These are phyloP conservation scores for Colletotrichum sp. DNA, from an alignment of 2,329 filamentous ascomycete species.

Conservation along the genomic window DNA sequence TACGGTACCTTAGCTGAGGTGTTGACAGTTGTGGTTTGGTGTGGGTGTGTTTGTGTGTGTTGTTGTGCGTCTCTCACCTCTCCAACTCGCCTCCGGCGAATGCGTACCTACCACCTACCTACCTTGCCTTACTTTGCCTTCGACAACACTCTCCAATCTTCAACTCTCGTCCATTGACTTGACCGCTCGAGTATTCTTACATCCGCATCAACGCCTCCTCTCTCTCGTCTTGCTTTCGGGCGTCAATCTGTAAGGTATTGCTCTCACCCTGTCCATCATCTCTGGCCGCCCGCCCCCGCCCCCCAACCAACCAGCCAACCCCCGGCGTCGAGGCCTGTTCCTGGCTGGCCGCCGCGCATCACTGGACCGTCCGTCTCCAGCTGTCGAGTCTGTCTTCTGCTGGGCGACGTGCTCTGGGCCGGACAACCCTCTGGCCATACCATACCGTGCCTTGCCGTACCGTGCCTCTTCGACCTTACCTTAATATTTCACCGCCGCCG, in stretches of 20 bases:
- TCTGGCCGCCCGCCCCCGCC: background rate
- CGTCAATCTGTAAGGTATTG: background rate
- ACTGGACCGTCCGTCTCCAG: conserved; percentile 19
- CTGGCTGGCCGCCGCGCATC: conserved; percentile 13
- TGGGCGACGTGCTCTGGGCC: background rate
- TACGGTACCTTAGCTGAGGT: background rate
- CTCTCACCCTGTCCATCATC: background rate
- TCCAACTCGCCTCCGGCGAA: background rate
- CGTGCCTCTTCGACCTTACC: background rate
- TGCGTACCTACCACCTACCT: background rate
- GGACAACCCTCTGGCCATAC: conserved; percentile 13
- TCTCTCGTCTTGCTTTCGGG: background rate
- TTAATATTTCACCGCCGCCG: conserved; percentile 21
- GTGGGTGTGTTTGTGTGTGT: background rate
- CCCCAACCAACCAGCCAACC: background rate
- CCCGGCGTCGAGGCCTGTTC: conserved; percentile 12
- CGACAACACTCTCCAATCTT: background rate
- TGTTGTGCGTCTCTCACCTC: background rate
- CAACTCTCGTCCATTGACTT: background rate
- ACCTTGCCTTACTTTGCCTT: background rate
- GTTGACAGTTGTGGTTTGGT: background rate
- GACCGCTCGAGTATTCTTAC: background rate
- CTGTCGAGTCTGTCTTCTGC: conserved; percentile 1
- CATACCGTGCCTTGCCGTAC: background rate
- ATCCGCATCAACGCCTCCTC: background rate